Percentiles rank a stretch among this genome's conserved stretches.
phyloP scores from a whole-genome alignment of 2,329 filamentous ascomycete species.

The Alternaria postmessia region DNA sequence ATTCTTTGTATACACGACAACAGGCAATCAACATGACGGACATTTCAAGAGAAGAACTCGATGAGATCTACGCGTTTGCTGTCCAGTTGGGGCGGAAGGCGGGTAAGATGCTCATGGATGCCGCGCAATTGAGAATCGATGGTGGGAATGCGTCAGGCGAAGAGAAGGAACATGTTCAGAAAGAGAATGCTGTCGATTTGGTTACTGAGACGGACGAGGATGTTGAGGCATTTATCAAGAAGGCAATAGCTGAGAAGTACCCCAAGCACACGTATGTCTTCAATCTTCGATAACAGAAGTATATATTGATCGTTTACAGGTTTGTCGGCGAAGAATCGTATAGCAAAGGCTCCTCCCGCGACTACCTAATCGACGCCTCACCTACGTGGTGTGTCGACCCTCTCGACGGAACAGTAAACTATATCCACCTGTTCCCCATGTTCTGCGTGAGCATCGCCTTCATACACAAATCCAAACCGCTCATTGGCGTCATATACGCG shows the following conservation, averaged over 20 bases:
- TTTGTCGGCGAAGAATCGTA: conserved; percentile 83
- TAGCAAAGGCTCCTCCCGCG: conserved; percentile 70
- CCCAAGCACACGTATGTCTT: conserved; percentile 68
- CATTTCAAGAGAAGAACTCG: conserved; percentile 58
- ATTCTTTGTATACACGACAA: not conserved
- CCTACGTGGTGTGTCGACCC: conserved; percentile 83
- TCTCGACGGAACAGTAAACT: conserved; percentile 82
- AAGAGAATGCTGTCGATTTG: conserved; percentile 78
- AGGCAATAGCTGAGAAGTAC: conserved; percentile 66
- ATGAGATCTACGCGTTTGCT: conserved; percentile 74
- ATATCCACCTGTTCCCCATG: conserved; percentile 81
- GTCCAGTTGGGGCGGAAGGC: conserved; percentile 74
- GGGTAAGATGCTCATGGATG: conserved; percentile 71
- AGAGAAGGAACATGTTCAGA: conserved; percentile 64
- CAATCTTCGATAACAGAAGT: fast-evolving
- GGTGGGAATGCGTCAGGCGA: conserved; percentile 38
- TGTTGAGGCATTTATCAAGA: conserved; percentile 74
- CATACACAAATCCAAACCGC: conserved; percentile 65
- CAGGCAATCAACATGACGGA: conserved; percentile 30
- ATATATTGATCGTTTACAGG: conserved; percentile 48
- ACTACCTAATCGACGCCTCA: conserved; percentile 69
- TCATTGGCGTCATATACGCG: conserved; percentile 76
- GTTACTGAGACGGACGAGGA: conserved; percentile 80
- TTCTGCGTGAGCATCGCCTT: conserved; percentile 82
- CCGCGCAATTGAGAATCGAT: conserved; percentile 65